Percentiles rank a stretch among this genome's conserved stretches.
phyloP scores from a whole-genome alignment of 169 alveolate genomes.

The Cryptosporidium sp. region DNA sequence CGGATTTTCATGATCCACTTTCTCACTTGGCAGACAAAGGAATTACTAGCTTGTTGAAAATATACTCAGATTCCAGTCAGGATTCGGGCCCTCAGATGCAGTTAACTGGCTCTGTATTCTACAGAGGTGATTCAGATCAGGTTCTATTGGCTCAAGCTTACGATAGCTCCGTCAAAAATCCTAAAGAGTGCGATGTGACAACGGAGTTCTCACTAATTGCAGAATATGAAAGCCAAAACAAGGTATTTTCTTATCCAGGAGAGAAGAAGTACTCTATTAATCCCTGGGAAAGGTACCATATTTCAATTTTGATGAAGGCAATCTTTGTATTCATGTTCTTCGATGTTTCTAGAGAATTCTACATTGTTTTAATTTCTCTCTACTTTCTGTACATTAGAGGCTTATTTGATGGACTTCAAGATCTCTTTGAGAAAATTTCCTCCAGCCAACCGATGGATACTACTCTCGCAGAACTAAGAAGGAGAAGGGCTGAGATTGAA shows the following conservation, averaged over 20 bases:
- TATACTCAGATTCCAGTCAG: conserved; percentile 1
- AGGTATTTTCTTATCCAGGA: conserved; percentile 36
- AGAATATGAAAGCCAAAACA: conserved; percentile 26
- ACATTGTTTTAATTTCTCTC: conserved; percentile 35
- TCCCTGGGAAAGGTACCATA: conserved; percentile 73
- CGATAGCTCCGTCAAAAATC: conserved; percentile 3
- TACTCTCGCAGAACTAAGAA: conserved; percentile 60
- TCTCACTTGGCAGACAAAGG: background rate
- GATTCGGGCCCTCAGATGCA: conserved; percentile 36
- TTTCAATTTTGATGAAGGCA: conserved; percentile 57
- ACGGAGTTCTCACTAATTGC: conserved; percentile 64
- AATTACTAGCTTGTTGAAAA: background rate
- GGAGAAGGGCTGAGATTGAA: conserved; percentile 60
- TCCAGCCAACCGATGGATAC: conserved; percentile 66
- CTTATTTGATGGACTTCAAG: conserved; percentile 56
- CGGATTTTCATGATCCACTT: conserved; percentile 7
- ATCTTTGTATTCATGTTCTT: conserved; percentile 58
- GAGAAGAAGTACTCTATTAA: conserved; percentile 59
- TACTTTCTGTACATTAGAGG: conserved; percentile 51
- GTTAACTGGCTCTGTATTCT: conserved; percentile 24
- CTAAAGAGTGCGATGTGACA: conserved; percentile 24
- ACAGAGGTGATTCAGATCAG: conserved; percentile 16
- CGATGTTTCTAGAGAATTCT: conserved; percentile 63
- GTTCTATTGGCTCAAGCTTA: conserved; percentile 46
- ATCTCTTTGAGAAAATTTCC: conserved; percentile 29